These are phyloP conservation scores for Trichoderma sp. DNA, from an alignment of 2,329 filamentous ascomycete species.

Conservation along the genomic window DNA sequence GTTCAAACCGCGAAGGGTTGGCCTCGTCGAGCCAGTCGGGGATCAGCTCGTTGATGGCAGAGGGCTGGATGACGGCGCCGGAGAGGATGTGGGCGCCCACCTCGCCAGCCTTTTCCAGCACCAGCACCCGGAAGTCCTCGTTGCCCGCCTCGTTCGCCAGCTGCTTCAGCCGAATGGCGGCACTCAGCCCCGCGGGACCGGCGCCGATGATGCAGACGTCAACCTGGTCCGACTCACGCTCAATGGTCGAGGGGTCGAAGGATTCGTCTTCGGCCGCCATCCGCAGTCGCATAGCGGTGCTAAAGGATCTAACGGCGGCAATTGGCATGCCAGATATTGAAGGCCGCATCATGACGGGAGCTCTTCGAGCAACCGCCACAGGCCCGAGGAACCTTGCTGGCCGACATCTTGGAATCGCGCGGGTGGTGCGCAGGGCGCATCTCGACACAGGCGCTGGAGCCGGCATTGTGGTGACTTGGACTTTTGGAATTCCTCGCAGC, in stretches of 20 bases:
- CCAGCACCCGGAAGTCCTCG: conserved; percentile 88
- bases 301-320: conserved; percentile 37
- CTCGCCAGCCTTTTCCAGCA: conserved; percentile 94
- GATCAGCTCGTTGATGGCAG: conserved; percentile 82
- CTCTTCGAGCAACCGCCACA: conserved; percentile 26
- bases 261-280: conserved; percentile 43
- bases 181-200: conserved; percentile 89
- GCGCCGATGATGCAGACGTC: conserved; percentile 97
- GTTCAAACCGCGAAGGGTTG: conserved; percentile 83
- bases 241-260: conserved; percentile 67
- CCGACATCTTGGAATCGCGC: conserved; percentile 33
- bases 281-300: conserved; percentile 32
- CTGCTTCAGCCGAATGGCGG: conserved; percentile 93
- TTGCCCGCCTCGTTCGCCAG: conserved; percentile 92
- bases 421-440: conserved; percentile 40
- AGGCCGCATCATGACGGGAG: conserved; percentile 24
- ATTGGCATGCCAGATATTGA: conserved; percentile 22
- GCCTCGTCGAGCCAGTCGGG: conserved; percentile 90
- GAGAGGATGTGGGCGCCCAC: conserved; percentile 93
- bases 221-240: conserved; percentile 88
- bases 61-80: conserved; percentile 90
- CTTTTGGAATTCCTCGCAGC: not conserved
- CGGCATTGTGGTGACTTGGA: conserved; percentile 33
- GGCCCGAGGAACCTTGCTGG: conserved; percentile 28
- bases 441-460: conserved; percentile 39